Conservation (phyloP, 1,284 basidiomycete species). For the Ustilago shanxiensis region DNA sequence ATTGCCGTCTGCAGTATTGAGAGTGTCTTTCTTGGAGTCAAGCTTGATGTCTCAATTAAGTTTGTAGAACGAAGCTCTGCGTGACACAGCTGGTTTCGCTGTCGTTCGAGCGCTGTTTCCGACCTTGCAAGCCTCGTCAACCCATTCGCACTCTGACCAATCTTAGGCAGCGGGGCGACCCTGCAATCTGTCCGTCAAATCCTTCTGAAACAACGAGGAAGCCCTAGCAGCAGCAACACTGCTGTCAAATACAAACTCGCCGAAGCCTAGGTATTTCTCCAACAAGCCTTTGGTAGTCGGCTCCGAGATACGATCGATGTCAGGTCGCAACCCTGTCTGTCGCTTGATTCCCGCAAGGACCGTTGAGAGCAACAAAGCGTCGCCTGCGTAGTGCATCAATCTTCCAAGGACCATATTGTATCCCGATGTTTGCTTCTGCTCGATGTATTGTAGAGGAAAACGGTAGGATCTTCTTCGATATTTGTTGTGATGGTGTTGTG, state of each 20-base stretch:
- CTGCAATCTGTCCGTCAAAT: slow-evolving; percentile 26
- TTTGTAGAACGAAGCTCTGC: too few relatives aligned
- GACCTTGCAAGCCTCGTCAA: too few relatives aligned
- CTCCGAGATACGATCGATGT: slow-evolving; percentile 71
- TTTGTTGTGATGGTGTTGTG: neutral
- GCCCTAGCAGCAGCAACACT: slow-evolving; percentile 59
- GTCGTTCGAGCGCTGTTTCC: too few relatives aligned
- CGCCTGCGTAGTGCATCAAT: slow-evolving; percentile 84
- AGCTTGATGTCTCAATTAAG: too few relatives aligned
- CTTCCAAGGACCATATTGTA: slow-evolving; percentile 74
- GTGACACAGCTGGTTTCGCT: too few relatives aligned
- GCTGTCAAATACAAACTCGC: slow-evolving; percentile 84
- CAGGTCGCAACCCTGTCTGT: slow-evolving; percentile 72
- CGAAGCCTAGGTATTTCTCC: slow-evolving; percentile 85
- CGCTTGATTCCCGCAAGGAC: slow-evolving; percentile 91
- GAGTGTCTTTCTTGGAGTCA: too few relatives aligned
- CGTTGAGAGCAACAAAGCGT: slow-evolving; percentile 87
- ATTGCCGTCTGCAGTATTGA: too few relatives aligned
- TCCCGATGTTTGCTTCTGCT: neutral
- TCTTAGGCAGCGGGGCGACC: slow-evolving; percentile 5
- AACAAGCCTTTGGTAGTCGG: slow-evolving; percentile 80
- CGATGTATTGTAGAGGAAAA: neutral
- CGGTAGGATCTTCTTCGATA: neutral
- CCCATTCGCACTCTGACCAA: neutral
- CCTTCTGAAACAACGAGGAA: slow-evolving; percentile 52